Conservation (phyloP, 2,329 filamentous ascomycete genomes). For the Graphiopsis chlorocephala region DNA sequence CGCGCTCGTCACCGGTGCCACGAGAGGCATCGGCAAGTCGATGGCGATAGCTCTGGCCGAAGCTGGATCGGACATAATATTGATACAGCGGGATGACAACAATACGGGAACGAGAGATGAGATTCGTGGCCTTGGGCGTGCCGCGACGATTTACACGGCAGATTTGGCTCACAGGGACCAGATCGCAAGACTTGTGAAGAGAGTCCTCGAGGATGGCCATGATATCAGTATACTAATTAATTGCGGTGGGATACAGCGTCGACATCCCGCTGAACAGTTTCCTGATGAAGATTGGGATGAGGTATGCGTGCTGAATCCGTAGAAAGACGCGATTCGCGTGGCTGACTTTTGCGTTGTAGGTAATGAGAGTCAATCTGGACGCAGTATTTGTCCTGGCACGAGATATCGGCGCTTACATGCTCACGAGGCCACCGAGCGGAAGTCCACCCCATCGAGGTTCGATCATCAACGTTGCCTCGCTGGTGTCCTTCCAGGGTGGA, state of each 20-base stretch:
- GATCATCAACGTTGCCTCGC: conserved; percentile 81
- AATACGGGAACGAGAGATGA: conserved; percentile 57
- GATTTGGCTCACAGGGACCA: conserved; percentile 62
- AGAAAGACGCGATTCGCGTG: neutral
- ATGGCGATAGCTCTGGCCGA: conserved; percentile 52
- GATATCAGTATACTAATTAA: conserved; percentile 77
- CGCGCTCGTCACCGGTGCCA: conserved; percentile 50
- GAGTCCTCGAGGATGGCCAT: conserved; percentile 59
- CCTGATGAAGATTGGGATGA: conserved; percentile 74
- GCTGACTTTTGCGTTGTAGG: neutral
- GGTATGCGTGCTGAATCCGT: conserved; percentile 45
- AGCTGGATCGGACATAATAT: conserved; percentile 50
- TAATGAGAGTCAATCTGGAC: conserved; percentile 77
- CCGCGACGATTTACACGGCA: conserved; percentile 65
- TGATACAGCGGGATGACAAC: conserved; percentile 55
- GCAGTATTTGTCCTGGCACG: conserved; percentile 75
- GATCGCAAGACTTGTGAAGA: conserved; percentile 59
- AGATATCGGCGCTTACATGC: conserved; percentile 77
- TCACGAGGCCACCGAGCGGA: conserved; percentile 48
- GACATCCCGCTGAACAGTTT: conserved; percentile 73
- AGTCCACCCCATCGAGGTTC: conserved; percentile 52
- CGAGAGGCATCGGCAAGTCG: conserved; percentile 49
- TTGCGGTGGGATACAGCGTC: conserved; percentile 80
- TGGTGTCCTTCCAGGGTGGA: conserved; percentile 82
- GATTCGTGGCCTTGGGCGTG: conserved; percentile 64